Percentiles rank a stretch among this genome's conserved stretches.
phyloP scores from a whole-genome alignment of 129 eudicot species.

The Oenanthe sinensis region DNA sequence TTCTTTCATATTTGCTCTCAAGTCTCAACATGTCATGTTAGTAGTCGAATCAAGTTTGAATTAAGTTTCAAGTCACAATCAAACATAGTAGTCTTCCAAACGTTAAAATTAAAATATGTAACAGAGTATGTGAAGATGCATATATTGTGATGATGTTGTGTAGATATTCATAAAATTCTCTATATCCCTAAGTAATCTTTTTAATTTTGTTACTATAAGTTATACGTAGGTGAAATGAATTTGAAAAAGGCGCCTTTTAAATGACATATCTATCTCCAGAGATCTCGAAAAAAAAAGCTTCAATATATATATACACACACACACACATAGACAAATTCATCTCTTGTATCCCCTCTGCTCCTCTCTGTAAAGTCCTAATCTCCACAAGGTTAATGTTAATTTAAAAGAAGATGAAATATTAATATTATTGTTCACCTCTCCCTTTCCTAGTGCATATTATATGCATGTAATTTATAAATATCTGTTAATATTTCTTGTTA shows the following conservation, averaged over 20 bases:
- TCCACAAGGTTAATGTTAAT: constrained; percentile 16
- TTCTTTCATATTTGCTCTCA: neutral
- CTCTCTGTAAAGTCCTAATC: constrained; percentile 49
- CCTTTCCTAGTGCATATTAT: constrained; percentile 5
- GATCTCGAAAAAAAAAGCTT: constrained; percentile 18
- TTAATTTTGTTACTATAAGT: neutral
- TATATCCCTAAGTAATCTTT: neutral
- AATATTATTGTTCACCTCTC: constrained; percentile 9
- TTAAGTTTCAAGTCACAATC: neutral
- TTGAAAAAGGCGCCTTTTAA: constrained; percentile 7
- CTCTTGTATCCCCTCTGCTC: constrained; percentile 6
- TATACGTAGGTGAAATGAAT: neutral
- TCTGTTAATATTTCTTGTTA: neutral
- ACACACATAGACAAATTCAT: neutral
- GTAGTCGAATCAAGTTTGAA: neutral
- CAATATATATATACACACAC: neutral
- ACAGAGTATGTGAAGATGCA: neutral
- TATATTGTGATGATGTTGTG: neutral
- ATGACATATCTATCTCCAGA: constrained; percentile 2
- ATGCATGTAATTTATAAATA: neutral
- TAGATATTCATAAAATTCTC: neutral
- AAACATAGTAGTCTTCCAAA: neutral
- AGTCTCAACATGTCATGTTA: neutral
- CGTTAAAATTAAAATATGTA: neutral
- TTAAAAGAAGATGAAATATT: neutral